Evolutionary conservation across 768 basidiomycete species (phyloP).

Genomic region (Suillus occidentalis): DNA sequence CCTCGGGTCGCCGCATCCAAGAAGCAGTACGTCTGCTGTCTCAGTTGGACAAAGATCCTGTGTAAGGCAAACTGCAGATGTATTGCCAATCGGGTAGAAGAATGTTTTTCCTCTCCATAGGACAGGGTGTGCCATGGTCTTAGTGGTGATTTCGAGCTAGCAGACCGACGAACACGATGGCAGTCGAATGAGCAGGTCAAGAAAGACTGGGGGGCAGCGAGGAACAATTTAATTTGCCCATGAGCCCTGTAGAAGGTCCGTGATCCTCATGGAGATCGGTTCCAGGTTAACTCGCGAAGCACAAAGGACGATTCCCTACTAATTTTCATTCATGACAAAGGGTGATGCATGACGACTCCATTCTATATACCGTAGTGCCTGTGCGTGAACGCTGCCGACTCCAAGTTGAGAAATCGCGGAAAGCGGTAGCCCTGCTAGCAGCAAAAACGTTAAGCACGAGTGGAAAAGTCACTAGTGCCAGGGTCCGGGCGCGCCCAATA

Average conservation of each 20-base stretch:
- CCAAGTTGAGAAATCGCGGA: no score
- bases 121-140: slow-evolving; percentile 44
- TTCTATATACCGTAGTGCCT: no score
- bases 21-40: slow-evolving; percentile 47
- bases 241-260: neutral
- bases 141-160: neutral
- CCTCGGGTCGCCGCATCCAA: slow-evolving; percentile 59
- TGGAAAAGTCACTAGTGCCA: no score
- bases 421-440: no score
- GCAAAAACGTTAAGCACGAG: no score
- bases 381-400: no score
- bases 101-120: slow-evolving; percentile 44
- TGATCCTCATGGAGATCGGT: neutral
- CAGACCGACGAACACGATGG: neutral
- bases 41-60: slow-evolving; percentile 47
- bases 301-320: neutral
- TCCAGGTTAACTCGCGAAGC: neutral
- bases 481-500: no score
- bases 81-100: slow-evolving; percentile 64
- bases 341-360: no score
- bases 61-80: slow-evolving; percentile 50
- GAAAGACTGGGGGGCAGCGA: neutral
- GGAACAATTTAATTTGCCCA: neutral
- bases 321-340: neutral
- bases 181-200: neutral